Percentiles rank a stretch among this genome's conserved stretches.
Conservation (phyloP, 257 asterid species). For the Cruciata laevipes region DNA sequence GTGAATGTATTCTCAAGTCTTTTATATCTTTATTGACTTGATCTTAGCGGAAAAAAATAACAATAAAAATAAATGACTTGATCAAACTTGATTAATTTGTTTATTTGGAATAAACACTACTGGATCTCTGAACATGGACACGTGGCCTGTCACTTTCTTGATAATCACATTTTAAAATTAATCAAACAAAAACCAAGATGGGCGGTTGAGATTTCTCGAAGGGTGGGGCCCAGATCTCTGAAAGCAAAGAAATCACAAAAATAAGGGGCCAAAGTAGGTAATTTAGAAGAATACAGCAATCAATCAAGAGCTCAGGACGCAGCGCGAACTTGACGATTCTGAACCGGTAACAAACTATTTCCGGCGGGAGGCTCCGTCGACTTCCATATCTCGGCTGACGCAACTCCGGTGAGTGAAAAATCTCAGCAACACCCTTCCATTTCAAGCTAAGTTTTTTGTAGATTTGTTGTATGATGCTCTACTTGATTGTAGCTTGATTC, state of each 20-base stretch:
- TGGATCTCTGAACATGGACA: neutral
- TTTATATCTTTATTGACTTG: neutral
- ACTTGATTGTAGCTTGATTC: neutral
- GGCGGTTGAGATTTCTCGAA: neutral
- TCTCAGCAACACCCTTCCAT: neutral
- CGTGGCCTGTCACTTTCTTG: neutral
- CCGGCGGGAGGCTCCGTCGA: neutral
- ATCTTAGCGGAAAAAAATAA: too few species aligned
- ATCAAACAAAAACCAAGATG: neutral
- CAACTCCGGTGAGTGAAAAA: neutral
- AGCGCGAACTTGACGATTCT: neutral
- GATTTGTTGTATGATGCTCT: neutral
- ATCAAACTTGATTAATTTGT: too few species aligned
- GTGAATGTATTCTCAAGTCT: too few species aligned
- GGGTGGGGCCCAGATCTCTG: neutral
- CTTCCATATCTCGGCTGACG: neutral
- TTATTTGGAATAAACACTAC: neutral
- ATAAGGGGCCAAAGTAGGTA: conserved; percentile 13
- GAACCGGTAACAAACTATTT: neutral
- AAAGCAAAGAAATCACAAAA: neutral
- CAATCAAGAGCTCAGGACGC: conserved; percentile 10
- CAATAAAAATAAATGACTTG: too few species aligned
- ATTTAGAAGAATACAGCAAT: conserved; percentile 3
- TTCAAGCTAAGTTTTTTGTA: neutral
- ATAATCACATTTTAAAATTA: neutral